These are phyloP conservation scores for Cladophialophora yegresii DNA, from an alignment of 2,329 filamentous ascomycete species.

Conservation along the genomic window DNA sequence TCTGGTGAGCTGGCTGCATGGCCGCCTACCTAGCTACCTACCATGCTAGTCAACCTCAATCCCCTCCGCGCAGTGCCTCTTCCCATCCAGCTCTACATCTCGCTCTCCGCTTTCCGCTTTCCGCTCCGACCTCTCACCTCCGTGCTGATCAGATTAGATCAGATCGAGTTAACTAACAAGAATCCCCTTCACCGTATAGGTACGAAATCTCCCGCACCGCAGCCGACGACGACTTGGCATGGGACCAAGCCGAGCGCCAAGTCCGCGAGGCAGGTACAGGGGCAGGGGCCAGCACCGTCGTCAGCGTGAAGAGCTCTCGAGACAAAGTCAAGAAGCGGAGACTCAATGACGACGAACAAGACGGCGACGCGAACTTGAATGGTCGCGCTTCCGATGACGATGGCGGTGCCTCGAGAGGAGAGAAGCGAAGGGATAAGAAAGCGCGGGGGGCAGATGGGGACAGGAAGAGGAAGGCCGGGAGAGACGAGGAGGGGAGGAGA, in stretches of 20 bases:
- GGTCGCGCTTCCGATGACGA: too few relatives aligned
- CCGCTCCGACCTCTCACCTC: background rate
- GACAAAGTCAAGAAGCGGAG: conserved; percentile 71
- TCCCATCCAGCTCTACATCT: background rate
- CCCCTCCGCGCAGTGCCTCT: conserved; percentile 39
- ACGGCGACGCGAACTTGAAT: conserved; percentile 41
- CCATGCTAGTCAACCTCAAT: background rate
- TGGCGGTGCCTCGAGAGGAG: background rate
- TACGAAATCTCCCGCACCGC: conserved; percentile 45
- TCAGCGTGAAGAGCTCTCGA: conserved; percentile 73
- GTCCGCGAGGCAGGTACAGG: conserved; percentile 58
- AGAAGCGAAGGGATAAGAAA: conserved; percentile 7
- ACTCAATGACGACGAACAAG: conserved; percentile 58
- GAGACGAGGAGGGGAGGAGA: background rate
- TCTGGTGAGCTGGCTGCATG: background rate
- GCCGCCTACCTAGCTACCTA: background rate
- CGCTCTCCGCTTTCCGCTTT: too few relatives aligned
- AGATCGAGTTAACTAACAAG: conserved; percentile 38
- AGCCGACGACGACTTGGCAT: conserved; percentile 52
- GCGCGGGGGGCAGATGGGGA: conserved; percentile 39
- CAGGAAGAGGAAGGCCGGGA: conserved; percentile 37
- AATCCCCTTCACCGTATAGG: conserved; percentile 44
- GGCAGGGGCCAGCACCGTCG: conserved; percentile 60
- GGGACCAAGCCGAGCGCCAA: conserved; percentile 71
- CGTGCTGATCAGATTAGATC: background rate